Evolutionary conservation across 495 filamentous ascomycete species (phyloP), one percentile per base, ranked within the genome.

Genomic region (Tuber microsphaerosporum): DNA sequence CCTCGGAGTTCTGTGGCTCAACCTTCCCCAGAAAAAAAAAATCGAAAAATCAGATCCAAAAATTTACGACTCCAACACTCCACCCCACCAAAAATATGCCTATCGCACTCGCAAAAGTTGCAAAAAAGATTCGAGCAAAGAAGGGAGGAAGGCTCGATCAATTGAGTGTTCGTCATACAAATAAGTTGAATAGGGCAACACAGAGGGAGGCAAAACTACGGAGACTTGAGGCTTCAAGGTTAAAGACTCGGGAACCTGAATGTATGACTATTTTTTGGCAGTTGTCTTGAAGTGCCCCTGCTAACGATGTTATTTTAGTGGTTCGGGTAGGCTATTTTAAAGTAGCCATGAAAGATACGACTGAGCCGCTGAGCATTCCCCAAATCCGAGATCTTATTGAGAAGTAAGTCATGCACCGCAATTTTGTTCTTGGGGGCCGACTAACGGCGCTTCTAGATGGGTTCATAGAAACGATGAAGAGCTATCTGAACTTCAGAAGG

Each of bases 401-500:
- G 41, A 73, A 39, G 77, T 80, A 77, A 2, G 73, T 61, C 22
- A 51, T 22, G 16, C n/a, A 3, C 10, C 16, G 6, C 17, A 44
- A n/a, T 31, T 42, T 43, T 17, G 16, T 31, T 16, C 14, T 2
- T 26, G 41, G 41, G 41, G 4, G 22, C 17, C 14, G 39, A 44
- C 8, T 12, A 43, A 43, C 4, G 16, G 37, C 22, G 17, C 43
- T 39, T 45, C 1, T 71, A 95, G 92, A 42, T 94, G 89, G 81
- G 89, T 98, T n/a, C 85, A 89, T 78, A 91, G 94, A 51, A 84
- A 93, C 79, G 89, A 92, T 74, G 90, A 91, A 48, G 93, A 97
- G 77, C 87, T 95, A 48, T 87, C 88, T 65, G 85, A 88, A 73
- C 83, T 95, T 73, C 91, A 94, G 83, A 89, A 89, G 77, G 88